These are phyloP conservation scores for Fusarium xyrophilum DNA, from an alignment of 2,329 filamentous ascomycete genomes.

Conservation along the genomic window DNA sequence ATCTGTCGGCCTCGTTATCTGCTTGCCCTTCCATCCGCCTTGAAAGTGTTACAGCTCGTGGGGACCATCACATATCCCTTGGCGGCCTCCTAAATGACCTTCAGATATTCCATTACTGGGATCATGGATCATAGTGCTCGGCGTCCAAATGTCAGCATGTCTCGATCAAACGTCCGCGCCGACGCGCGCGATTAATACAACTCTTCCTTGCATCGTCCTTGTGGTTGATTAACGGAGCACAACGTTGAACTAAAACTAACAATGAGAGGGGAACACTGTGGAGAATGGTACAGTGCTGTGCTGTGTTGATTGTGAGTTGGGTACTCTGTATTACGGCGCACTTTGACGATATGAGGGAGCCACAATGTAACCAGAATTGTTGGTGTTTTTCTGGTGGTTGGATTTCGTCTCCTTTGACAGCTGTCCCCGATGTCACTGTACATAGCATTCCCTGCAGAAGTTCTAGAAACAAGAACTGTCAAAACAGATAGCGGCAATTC, in stretches of 20 bases:
- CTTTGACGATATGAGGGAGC: neutral
- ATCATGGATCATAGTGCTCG: conserved; percentile 26
- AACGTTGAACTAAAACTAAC: conserved; percentile 9
- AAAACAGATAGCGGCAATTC: conserved; percentile 8
- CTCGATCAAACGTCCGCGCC: conserved; percentile 27
- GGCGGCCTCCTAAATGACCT: conserved; percentile 3
- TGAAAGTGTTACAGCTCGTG: neutral
- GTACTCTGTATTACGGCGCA: conserved; percentile 13
- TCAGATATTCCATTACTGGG: neutral
- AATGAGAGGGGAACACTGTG: conserved; percentile 15
- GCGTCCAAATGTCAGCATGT: conserved; percentile 9
- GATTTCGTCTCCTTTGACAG: neutral
- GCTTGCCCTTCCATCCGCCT: neutral
- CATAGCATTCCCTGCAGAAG: conserved; percentile 2
- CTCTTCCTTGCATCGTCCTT: conserved; percentile 33
- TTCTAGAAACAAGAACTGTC: conserved; percentile 19
- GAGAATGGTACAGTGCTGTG: neutral
- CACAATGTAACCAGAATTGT: neutral
- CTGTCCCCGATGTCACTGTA: conserved; percentile 21
- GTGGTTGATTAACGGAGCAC: conserved; percentile 19
- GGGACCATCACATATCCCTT: neutral
- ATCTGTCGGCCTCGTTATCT: conserved; percentile 19
- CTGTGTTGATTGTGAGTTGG: neutral
- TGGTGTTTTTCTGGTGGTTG: neutral
- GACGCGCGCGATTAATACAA: conserved; percentile 26